Evolutionary conservation across 257 asterid genomes (phyloP).

Genomic region (Scutellaria barbata): DNA sequence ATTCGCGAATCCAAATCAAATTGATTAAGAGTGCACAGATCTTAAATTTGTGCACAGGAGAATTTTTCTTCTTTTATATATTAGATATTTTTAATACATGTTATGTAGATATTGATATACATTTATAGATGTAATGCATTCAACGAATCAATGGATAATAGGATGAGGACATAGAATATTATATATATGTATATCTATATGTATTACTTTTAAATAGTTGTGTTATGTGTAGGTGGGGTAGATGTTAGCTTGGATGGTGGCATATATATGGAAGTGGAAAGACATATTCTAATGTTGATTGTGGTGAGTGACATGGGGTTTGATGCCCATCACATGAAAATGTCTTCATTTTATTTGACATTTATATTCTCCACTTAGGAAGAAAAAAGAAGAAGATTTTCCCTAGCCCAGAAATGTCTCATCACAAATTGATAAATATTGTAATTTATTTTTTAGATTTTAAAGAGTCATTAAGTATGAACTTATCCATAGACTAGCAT

Average conservation of each 20-base stretch:
- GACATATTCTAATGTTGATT: slow-evolving; percentile 26
- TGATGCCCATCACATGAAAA: slow-evolving; percentile 36
- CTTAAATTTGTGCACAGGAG: no score
- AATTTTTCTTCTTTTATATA: no score
- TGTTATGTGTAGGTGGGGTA: slow-evolving; percentile 33
- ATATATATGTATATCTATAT: background rate
- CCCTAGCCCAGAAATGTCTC: slow-evolving; percentile 7
- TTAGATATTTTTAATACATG: no score
- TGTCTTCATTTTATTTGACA: slow-evolving; percentile 30
- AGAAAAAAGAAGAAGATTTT: background rate
- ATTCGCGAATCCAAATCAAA: no score
- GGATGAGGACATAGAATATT: slow-evolving; percentile 3
- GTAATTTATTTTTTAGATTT: background rate
- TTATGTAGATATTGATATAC: no score
- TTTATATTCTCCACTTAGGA: slow-evolving; percentile 23
- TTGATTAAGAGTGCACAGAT: no score
- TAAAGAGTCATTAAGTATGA: background rate
- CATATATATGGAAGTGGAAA: slow-evolving; percentile 23
- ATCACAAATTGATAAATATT: background rate
- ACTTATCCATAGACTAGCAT: no score
- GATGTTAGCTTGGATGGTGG: slow-evolving; percentile 26
- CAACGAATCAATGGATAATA: slow-evolving; percentile 6
- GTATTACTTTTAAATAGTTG: background rate
- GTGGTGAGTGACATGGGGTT: slow-evolving; percentile 38
- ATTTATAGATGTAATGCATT: background rate